Conservation (phyloP, 2,329 filamentous ascomycete genomes). For the Pezicula neosporulosa region DNA sequence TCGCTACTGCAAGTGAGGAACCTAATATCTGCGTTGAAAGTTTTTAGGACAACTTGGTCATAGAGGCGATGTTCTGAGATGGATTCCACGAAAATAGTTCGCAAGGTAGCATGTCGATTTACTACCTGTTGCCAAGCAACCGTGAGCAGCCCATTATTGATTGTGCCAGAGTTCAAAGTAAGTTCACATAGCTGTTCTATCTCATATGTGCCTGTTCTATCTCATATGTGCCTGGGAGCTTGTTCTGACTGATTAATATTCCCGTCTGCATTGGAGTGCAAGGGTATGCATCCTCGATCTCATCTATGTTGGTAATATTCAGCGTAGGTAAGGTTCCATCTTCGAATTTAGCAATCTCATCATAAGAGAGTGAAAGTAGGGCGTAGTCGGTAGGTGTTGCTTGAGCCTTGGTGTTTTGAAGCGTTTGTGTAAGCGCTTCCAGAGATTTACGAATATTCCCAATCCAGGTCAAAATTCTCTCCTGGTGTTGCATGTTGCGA, state of each 20-base stretch:
- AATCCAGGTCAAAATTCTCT: conserved; percentile 6
- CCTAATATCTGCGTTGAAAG: not conserved
- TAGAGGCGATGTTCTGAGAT: conserved; percentile 8
- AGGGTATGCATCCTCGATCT: conserved; percentile 8
- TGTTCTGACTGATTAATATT: conserved; percentile 2
- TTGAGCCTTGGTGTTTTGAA: no score
- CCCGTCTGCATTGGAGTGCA: conserved; percentile 6
- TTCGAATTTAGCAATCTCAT: not conserved
- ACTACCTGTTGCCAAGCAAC: conserved; percentile 5
- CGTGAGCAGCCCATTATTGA: no score
- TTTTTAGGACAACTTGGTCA: conserved; percentile 27
- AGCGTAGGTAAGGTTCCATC: not conserved
- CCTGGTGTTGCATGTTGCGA: conserved; percentile 2
- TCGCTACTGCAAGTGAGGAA: no score
- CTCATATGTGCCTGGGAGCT: conserved; percentile 11
- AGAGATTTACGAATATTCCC: no score
- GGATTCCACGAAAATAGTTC: conserved; percentile 19
- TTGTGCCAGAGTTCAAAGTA: no score
- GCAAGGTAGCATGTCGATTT: conserved; percentile 3
- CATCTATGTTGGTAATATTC: conserved; percentile 1
- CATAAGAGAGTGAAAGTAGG: conserved; percentile 6
- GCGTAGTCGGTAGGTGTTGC: no score
- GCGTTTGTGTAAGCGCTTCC: no score
- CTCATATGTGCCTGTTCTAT: no score
- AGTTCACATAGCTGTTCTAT: no score